Base-by-base conservation (phyloP, 2,329 filamentous ascomycete species). In the Alternaria atra region DNA sequence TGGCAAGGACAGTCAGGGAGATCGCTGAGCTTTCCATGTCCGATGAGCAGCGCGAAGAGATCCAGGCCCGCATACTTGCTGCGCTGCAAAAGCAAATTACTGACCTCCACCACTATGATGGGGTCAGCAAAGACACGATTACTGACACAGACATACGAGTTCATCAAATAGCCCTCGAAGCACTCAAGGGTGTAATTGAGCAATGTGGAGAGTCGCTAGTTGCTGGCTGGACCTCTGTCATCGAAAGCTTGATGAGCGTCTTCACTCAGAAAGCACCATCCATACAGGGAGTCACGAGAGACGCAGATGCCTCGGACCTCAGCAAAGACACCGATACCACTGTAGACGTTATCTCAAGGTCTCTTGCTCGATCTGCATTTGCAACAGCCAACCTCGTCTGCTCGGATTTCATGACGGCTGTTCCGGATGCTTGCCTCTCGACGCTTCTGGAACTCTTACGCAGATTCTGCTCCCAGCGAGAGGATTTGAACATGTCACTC, bases 401-500 rank as follows among this genome's bases (percentile, higher is more conserved):
- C 77, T 97, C 95, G 0, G 95, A 99, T 77, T 99, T 99, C 72
- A 81, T 99, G 34, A 85, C 89, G 13, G 89, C 91, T 6, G 76
- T 84, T n/a, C 82, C 85, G 89, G 58, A 91, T 87, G 46, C 88
- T 87, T 75, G 86, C 83, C 51, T 97, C 86, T 81, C 92, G 90
- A 77, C 85, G 89, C 85, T 99, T 15, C 89, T 98, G 63, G 91
- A 97, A 80, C 93, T 94, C 10, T 86, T 99, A 23, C 92, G 93
- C 72, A 90, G 91, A 66, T 99, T 98, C 78, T 93, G 92, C 69
- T 90, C 89, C 0, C 95, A 99, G 77, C 86, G 90, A 65, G 92
- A 97, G 67, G 95, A 99, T 73, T 84, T 99, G 37, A 99, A 99
- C 69, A 96, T 98, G 72, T 94, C 94, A 0, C 83, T 99, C 27